Evolutionary conservation across 805 yeast species (phyloP), one percentile per base, ranked within the genome.

Genomic region (Starmerella geochares): DNA sequence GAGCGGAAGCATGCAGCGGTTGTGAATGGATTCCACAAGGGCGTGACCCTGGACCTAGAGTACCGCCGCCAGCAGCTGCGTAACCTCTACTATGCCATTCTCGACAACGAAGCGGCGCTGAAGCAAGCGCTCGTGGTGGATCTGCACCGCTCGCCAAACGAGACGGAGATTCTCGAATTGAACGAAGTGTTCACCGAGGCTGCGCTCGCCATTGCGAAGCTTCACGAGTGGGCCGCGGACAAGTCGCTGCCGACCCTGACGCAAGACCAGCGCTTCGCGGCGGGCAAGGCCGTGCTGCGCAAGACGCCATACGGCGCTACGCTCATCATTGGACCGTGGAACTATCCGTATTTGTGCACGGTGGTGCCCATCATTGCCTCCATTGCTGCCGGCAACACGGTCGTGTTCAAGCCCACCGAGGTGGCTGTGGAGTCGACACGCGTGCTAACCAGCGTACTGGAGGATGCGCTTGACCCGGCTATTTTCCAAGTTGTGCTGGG

Each of bases 351-450:
- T 39, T 52, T 75, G 24, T 68, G 90, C 52, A 60, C 84, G 0
- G 52, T 86, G 10, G 70, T 74, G 28, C 86, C 96, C 0, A 61
- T 87, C 21, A 72, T 79, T 33, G 85, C 86, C 19, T 95, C 95
- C 2, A 67, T 90, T 55, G 86, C 94, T 1, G 84, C 81, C 19
- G 96, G 96, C 11, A 87, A 88, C 64, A 71, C 80, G 14, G 90
- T 84, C 24, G 77, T 83, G 19, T 67, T 81, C 58, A 86, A 86
- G 63, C 87, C 85, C 16, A 74, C 82, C 52, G 96, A 90, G 64
- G 62, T 73, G 49, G 77, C 81, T 2, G 90, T 92, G 0, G 66
- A 74, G 54, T 75, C 81, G 43, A 70, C 86, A 3, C 58, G 61
- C 19, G 70, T 74, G n/a, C 60, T 88, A 32, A 71, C 81, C n/a